Evolutionary conservation across 169 alveolate species (phyloP).

Genomic region (Plasmodium coatneyi): DNA sequence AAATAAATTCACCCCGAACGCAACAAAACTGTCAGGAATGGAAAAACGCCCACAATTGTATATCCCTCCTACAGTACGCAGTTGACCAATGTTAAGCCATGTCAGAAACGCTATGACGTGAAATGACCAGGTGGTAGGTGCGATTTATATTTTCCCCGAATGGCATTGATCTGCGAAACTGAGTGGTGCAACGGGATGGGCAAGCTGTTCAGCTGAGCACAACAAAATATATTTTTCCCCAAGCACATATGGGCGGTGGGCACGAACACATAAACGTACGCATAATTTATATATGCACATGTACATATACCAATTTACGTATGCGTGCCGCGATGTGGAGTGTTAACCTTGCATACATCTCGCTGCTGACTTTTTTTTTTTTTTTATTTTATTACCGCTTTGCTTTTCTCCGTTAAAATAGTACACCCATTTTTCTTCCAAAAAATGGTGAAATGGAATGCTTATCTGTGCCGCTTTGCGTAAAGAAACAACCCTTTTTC

Average conservation of each 20-base stretch:
- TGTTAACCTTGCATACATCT: neutral
- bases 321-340: neutral
- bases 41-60: neutral
- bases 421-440: neutral
- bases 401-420: neutral
- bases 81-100: neutral
- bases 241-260: neutral
- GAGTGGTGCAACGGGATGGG: neutral
- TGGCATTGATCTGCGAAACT: neutral
- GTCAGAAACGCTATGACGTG: neutral
- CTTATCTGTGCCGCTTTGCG: neutral
- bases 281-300: neutral
- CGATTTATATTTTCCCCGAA: neutral
- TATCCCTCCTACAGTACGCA: neutral
- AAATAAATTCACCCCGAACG: neutral
- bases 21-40: neutral
- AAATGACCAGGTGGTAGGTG: neutral
- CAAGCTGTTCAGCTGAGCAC: neutral
- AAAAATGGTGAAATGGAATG: neutral
- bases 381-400: neutral
- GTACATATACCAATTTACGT: neutral
- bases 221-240: neutral
- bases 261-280: neutral
- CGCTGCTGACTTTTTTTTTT: neutral
- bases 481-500: neutral